Base-by-base conservation (phyloP, 352 stramenopile genomes). In the Thalassiosira delicatula region DNA sequence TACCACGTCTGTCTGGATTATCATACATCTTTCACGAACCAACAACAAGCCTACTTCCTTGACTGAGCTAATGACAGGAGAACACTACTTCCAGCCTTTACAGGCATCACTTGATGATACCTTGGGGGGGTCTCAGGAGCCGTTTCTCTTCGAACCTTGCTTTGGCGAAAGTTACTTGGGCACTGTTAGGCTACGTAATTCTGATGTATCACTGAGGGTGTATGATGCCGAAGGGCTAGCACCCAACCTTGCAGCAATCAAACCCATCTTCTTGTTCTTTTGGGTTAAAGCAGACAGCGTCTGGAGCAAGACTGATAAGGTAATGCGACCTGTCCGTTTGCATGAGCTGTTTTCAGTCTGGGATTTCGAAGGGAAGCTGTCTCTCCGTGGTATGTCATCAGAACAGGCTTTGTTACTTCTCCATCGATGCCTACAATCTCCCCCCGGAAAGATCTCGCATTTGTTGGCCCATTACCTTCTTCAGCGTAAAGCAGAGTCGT, bases 381-480 rank as follows among this genome's bases (percentile, higher is more conserved):
- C 12, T 42, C 5, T 42, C 12, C 35, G 12, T 12, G 5, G 35
- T 42, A 5, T 42, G 35, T n/a, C n/a, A n/a, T n/a, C n/a, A n/a
- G n/a, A n/a, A n/a, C n/a, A n/a, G n/a, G n/a, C n/a, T n/a, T n/a
- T n/a, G n/a, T n/a, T 53, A 23, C 9, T 53, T 4, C 35, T 42
- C 12, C 46, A 30, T 8, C 2, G 8, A 1, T 21, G 68, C 21
- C n/a, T 73, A 23, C 14, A 14, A 12, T 76, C 27, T 25, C 68
- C 75, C 35, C 75, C 75, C 30, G 75, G 3, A 3, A 83, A 83
- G 32, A 67, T 83, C n/a, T n/a, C n/a, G n/a, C n/a, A n/a, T n/a
- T n/a, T 12, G 12, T 42, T 42, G 12, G 35, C n/a, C n/a, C n/a
- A n/a, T n/a, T n/a, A n/a, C n/a, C n/a, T n/a, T n/a, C n/a, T n/a